Evolutionary conservation across 306 rosid genomes (phyloP), one percentile per base, ranked within the genome.

Genomic region (Castanospermum australe): DNA sequence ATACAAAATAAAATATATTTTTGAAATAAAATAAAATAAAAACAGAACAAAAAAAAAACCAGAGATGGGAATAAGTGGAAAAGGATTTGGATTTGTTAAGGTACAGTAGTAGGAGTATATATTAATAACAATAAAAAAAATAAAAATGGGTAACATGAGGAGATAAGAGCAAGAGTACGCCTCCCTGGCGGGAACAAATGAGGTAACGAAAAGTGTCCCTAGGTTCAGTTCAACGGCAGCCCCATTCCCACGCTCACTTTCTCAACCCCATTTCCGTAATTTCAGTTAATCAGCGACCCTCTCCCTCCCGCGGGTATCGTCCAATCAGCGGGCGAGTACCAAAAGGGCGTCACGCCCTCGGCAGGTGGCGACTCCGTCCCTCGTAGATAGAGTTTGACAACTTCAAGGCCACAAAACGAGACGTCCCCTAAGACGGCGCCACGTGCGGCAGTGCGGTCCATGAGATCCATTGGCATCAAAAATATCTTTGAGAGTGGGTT

Each of bases 401-500:
- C 76, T 67, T 71, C 79, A 72, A 38, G 72, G 75, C 90, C 91
- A 83, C 92, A 81, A 79, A 67, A 63, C n/a, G 1, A 33, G 18
- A 47, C 25, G 44, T 25, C 81, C 75, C 14, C 50, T 6, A n/a
- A 0, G 0, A 5, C 5, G 0, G 0, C 2, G 67, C 81, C 89
- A 86, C 90, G 94, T 88, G 92, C 59, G 80, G 1, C 0, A 0
- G 41, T 65, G 10, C 10, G 7, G 18, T 28, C 88, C 90, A 73
- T 76, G 38, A 9, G 78, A 82, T 60, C 66, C 15, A 7, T 13
- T 7, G 66, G 35, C 74, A 28, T 74, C 21, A 39, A 77, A 87
- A 88, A 88, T 86, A 90, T 90, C 94, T 88, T 0, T 1, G 33
- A 13, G 59, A 67, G 78, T 81, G 71, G 69, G 41, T 28, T 80